phyloP scores from a whole-genome alignment of 2,329 filamentous ascomycete genomes.

The Colletotrichum aenigma region DNA sequence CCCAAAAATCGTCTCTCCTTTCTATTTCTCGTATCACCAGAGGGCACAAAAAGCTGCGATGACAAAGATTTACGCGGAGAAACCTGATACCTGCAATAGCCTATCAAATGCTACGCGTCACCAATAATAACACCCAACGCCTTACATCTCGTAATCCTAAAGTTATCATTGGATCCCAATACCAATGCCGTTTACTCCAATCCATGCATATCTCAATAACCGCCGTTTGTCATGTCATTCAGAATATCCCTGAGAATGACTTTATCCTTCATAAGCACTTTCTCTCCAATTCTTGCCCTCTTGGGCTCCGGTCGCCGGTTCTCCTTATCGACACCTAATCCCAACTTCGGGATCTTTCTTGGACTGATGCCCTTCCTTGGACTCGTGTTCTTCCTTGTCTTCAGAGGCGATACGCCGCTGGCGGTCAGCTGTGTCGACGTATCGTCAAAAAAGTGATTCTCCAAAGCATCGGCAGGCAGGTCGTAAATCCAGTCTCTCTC shows the following conservation, averaged over 20 bases:
- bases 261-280: slow-evolving; percentile 67
- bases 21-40: background rate
- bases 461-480: slow-evolving; percentile 66
- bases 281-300: slow-evolving; percentile 62
- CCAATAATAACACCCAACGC: background rate
- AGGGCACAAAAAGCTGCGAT: background rate
- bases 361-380: background rate
- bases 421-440: slow-evolving; percentile 52
- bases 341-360: slow-evolving; percentile 10
- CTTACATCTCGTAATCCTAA: background rate
- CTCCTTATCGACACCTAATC: slow-evolving; percentile 41
- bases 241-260: slow-evolving; percentile 78
- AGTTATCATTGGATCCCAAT: background rate
- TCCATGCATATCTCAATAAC: slow-evolving; percentile 30
- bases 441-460: slow-evolving; percentile 72
- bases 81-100: background rate
- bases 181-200: slow-evolving; percentile 10
- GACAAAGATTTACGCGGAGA: background rate
- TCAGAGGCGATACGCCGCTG: slow-evolving; percentile 22
- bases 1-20: background rate
- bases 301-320: slow-evolving; percentile 56
- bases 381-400: background rate
- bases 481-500: slow-evolving; percentile 80
- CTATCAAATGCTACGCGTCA: background rate
- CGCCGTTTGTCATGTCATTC: slow-evolving; percentile 67